Conservation (phyloP, 345 rosid genomes). For the Eucalyptus polybractea region DNA sequence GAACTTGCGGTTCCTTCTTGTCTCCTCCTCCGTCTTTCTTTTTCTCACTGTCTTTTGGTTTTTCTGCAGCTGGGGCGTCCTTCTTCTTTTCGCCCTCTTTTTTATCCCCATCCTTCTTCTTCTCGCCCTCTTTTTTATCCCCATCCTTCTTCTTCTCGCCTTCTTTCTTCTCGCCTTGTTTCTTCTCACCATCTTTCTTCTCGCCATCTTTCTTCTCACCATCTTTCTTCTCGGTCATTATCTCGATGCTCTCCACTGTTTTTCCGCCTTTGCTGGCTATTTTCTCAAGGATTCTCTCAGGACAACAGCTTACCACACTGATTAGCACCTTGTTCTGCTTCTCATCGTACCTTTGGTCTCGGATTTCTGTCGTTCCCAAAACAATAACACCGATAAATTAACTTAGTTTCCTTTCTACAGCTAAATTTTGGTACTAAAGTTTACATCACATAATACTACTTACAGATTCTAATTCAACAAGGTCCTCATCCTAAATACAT, state of each 20-base stretch:
- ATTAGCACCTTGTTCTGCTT: constrained; percentile 10
- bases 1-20: neutral
- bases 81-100: neutral
- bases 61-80: too few relatives aligned
- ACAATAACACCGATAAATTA: neutral
- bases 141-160: neutral
- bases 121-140: neutral
- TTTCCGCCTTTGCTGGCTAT: constrained; percentile 14
- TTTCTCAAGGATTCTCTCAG: constrained; percentile 8
- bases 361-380: neutral
- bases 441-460: too few relatives aligned
- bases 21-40: neutral
- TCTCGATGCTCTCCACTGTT: constrained; percentile 5
- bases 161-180: neutral
- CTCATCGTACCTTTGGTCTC: constrained; percentile 7
- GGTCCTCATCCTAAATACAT: neutral
- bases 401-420: neutral
- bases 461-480: neutral
- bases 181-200: neutral
- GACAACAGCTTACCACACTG: constrained; percentile 17
- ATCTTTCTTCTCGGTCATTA: neutral
- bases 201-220: neutral
- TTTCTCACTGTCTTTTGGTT: too few relatives aligned
- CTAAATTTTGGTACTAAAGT: too few relatives aligned
- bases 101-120: neutral